Base-by-base conservation (phyloP, 2,329 filamentous ascomycete species). In the Pezicula radicicola region DNA sequence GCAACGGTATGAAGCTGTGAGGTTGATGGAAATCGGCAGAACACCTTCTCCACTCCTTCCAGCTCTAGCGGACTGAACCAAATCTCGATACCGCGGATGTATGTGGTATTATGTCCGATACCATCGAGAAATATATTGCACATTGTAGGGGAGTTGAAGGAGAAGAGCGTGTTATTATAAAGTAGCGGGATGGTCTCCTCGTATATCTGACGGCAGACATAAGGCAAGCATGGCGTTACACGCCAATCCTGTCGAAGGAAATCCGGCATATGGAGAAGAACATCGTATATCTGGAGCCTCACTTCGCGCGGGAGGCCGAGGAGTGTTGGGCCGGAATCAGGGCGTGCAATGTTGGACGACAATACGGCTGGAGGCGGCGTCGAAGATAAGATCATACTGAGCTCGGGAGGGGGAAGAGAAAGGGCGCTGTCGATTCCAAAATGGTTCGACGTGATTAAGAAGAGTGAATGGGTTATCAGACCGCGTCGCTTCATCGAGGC, bases 221-320 rank as follows among this genome's bases (percentile, higher is more conserved):
- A 45, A 15, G 27, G 25, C 12, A 45, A 27, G n/a, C 42, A 45
- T 6, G 42, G 42, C 13, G n/a, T 45, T 6, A 27, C 25, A 27
- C 42, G 42, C 42, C 42, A 45, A 12, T 30, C 42, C n/a, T 13
- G 42, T 16, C 42, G 42, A 16, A 45, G 42, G 19, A 45, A 27
- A 45, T 45, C 42, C 2, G 42, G 42, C 42, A 45, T 45, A 13
- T 13, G 21, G 56, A 54, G 28, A 55, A 59, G 21, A 59, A 56
- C 36, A 8, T 41, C 27, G 49, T 58, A 60, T 19, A 60, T 55
- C 15, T 53, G 35, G 9, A 49, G 36, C 37, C 54, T 54, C 12
- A 61, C 37, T 36, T 60, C 59, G n/a, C 47, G 9, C 27, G 58
- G 58, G 12, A 60, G 42, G 8, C 35, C 33, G 40, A 48, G 30